Base-by-base conservation (phyloP, 2,329 filamentous ascomycete species). In the Aaosphaeria pasadenensis region DNA sequence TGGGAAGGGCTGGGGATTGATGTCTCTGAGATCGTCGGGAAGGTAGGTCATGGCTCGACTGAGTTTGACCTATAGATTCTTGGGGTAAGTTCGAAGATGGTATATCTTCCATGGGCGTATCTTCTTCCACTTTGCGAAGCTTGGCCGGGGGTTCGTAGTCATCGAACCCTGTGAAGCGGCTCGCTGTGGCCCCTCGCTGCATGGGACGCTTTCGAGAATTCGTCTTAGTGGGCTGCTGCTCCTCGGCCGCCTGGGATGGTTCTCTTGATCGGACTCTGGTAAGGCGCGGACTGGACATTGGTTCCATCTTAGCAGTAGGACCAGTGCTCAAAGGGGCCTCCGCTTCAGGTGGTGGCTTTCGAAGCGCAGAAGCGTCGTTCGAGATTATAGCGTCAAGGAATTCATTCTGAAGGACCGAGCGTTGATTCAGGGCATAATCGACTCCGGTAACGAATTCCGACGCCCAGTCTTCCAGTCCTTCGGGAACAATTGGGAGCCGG, bases 331-430 rank as follows among this genome's bases (percentile, higher is more conserved):
- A 58, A 4, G 48, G 35, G 11, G 52, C 46, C 24, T 60, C 54
- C 11, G 45, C 78, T 3, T 72, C 69, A 9, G 72, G 69, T 5
- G 95, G 78, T 5, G 85, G 80, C 35, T 84, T 81, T 49, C 88
- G 84, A 17, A 97, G 75, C 39, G 81, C 79, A 50, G 80, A 83
- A 5, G 89, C 83, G 71, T 97, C 86, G 44, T 87, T 87, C n/a
- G 77, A 84, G 30, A 97, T 73, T 41, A 99, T 94, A 1, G 88
- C 88, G 67, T 96, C 90, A 2, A 99, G 77, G 53, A 99, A 95
- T 59, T 96, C 91, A 49, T 87, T 91, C 63, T 96, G 91, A 57
- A 92, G 85, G 45, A 96, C 86, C 2, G 91, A 85, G 4, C 90
- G 83, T 65, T 95, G 91, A 51, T 91, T 86, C 9, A 95, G 79